A percentile compares a stretch with the other conserved stretches of the same genome.
These are phyloP conservation scores for Aschersonia sp. DNA, from an alignment of 2,329 filamentous ascomycete species.

Conservation along the genomic window DNA sequence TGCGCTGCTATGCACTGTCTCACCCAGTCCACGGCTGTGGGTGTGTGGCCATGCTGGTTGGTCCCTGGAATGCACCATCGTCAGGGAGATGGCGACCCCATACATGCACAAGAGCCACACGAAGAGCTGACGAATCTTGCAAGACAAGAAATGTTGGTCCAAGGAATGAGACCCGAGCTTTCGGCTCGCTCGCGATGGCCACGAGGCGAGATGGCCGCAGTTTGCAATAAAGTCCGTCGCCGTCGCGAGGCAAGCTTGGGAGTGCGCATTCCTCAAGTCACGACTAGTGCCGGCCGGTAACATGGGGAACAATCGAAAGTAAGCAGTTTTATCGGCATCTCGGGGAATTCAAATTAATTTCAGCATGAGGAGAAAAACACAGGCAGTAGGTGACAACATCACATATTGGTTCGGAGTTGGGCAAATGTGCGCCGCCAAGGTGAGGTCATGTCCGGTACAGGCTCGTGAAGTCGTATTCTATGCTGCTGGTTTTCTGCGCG, in stretches of 20 bases:
- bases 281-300: too few species aligned
- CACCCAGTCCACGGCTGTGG: background rate
- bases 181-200: too few species aligned
- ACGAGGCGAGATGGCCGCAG: too few species aligned
- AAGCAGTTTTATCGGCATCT: too few species aligned
- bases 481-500: conserved; percentile 4
- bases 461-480: conserved; percentile 6
- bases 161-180: background rate
- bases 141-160: background rate
- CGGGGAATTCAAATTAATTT: too few species aligned
- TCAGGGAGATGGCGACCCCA: background rate
- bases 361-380: too few species aligned
- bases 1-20: background rate
- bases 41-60: background rate
- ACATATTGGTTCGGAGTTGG: background rate
- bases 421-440: background rate
- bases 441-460: background rate
- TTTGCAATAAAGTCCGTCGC: too few species aligned
- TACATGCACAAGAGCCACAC: background rate
- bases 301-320: too few species aligned
- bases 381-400: background rate
- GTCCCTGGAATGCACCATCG: background rate
- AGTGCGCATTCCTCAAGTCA: too few species aligned
- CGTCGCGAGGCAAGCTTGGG: too few species aligned
- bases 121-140: background rate